A percentile compares a stretch with the other conserved stretches of the same genome.
These are phyloP conservation scores for Colletotrichum chrysophilum DNA, from an alignment of 2,329 filamentous ascomycete genomes.

Conservation along the genomic window DNA sequence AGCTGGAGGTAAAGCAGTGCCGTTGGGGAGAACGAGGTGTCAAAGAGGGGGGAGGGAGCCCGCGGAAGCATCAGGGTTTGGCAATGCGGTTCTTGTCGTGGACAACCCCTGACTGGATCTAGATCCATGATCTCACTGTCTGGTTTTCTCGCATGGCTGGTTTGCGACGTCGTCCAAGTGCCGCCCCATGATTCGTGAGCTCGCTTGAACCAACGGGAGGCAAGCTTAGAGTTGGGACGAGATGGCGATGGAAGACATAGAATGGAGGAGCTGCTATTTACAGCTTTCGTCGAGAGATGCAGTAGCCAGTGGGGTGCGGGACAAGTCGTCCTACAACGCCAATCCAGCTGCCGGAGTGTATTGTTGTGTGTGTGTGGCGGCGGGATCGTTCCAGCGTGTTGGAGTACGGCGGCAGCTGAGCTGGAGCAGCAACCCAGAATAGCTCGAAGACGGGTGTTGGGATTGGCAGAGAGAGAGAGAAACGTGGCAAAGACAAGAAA, in stretches of 20 bases:
- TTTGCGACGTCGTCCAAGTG: conserved; percentile 12
- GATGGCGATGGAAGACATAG: neutral
- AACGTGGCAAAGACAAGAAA: neutral
- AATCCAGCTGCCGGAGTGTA: neutral
- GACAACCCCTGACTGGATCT: neutral
- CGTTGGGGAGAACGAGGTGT: neutral
- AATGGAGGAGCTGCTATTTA: neutral
- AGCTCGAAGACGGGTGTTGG: neutral
- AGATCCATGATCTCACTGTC: conserved; percentile 10
- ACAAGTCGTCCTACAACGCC: neutral
- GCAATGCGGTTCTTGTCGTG: neutral
- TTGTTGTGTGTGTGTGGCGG: neutral
- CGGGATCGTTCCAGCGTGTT: neutral
- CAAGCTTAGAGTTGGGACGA: neutral
- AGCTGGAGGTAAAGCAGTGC: neutral
- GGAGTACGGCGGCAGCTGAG: neutral
- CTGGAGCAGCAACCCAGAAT: neutral
- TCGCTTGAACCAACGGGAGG: neutral
- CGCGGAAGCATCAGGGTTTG: neutral
- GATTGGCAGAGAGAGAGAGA: neutral
- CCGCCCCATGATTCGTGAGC: conserved; percentile 10
- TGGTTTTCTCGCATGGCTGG: neutral
- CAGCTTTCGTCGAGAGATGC: neutral
- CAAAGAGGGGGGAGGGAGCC: neutral
- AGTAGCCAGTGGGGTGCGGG: neutral